These are phyloP conservation scores for Kazachstania bromeliacearum DNA, from an alignment of 805 yeast genomes.

Conservation along the genomic window DNA sequence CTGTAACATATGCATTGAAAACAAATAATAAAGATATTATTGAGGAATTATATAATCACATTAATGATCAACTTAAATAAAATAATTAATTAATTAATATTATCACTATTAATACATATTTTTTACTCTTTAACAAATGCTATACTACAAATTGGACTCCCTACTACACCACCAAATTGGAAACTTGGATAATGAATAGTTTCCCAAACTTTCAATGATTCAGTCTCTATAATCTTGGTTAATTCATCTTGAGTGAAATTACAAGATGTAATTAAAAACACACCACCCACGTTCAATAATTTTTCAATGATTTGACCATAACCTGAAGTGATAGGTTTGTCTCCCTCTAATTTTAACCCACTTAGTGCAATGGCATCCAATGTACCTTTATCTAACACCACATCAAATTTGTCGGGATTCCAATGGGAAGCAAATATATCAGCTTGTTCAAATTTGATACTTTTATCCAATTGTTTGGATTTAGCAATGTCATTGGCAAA, in stretches of 20 bases:
- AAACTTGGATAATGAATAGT: slow-evolving; percentile 69
- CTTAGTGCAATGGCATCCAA: slow-evolving; percentile 92
- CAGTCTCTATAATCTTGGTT: slow-evolving; percentile 39
- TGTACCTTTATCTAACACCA: slow-evolving; percentile 90
- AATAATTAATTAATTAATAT: slow-evolving; percentile 1
- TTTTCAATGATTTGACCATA: slow-evolving; percentile 55
- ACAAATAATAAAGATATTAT: slow-evolving; percentile 56
- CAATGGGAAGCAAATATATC: slow-evolving; percentile 50
- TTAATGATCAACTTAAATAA: slow-evolving; percentile 7
- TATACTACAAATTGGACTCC: slow-evolving; percentile 79
- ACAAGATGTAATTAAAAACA: slow-evolving; percentile 79
- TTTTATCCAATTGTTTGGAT: slow-evolving; percentile 28
- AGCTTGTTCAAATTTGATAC: slow-evolving; percentile 48
- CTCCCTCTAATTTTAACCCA: slow-evolving; percentile 40
- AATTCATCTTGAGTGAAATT: slow-evolving; percentile 84
- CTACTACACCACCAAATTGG: slow-evolving; percentile 82
- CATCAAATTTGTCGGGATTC: slow-evolving; percentile 44
- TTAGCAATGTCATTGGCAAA: slow-evolving; percentile 58
- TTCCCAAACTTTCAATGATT: slow-evolving; percentile 49
- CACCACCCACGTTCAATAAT: slow-evolving; percentile 45
- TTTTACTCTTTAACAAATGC: slow-evolving; percentile 48
- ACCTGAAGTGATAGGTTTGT: slow-evolving; percentile 42
- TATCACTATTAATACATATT: not conserved
- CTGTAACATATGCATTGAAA: slow-evolving; percentile 76
- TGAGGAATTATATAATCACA: slow-evolving; percentile 41